phyloP scores from a whole-genome alignment of 2,329 filamentous ascomycete genomes.

The Pseudopithomyces chartarum region DNA sequence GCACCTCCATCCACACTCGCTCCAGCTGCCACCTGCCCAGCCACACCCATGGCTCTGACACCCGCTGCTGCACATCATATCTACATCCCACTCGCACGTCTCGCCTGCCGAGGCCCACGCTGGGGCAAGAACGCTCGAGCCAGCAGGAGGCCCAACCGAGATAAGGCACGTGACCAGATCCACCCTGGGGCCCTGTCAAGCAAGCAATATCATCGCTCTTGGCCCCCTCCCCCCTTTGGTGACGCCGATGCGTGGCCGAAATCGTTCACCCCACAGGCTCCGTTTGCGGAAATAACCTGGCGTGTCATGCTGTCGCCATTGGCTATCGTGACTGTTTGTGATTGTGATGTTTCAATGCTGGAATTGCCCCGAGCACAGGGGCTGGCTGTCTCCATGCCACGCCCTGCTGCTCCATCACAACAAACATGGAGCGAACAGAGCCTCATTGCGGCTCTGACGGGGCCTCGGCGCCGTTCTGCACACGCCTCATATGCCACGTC shows the following conservation, averaged over 20 bases:
- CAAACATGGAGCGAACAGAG: background rate
- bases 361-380: background rate
- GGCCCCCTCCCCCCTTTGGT: background rate
- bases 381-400: background rate
- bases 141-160: constrained; percentile 3
- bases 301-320: constrained; percentile 1
- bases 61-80: background rate
- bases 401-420: background rate
- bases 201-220: background rate
- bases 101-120: background rate
- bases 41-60: background rate
- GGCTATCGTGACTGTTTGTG: background rate
- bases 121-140: background rate
- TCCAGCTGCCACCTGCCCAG: background rate
- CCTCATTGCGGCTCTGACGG: background rate
- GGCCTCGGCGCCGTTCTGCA: background rate
- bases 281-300: constrained; percentile 6
- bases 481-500: background rate
- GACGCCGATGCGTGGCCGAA: constrained; percentile 2
- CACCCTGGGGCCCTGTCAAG: background rate
- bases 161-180: constrained; percentile 3
- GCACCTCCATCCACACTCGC: background rate
- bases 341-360: background rate
- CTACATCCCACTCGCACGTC: background rate
- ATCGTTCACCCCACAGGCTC: constrained; percentile 1